Base-by-base conservation (phyloP, 768 basidiomycete species). In the Pisolithus orientalis region DNA sequence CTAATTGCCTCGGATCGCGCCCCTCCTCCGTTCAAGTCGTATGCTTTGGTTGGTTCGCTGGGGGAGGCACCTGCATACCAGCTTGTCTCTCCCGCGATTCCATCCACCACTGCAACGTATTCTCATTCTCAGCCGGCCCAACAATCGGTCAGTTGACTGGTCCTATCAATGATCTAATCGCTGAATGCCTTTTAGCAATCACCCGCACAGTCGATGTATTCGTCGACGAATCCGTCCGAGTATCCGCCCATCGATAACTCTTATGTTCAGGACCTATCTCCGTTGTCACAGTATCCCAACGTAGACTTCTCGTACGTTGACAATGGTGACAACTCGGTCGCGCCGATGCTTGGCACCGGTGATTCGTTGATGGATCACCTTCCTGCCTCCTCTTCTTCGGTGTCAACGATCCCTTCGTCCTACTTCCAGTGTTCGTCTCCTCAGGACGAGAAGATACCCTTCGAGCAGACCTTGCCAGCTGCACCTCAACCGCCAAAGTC, bases 311-410 rank as follows among this genome's bases (percentile, higher is more conserved):
- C 45, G 4, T 47, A 47, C 31, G 45, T 34, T 17, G 29, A 5
- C 8, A 16, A 47, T 29, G 31, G 45, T 27, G 27, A 17, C 25
- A 13, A 21, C 43, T 4, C 29, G 10, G 29, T 27, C 43, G 13
- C 29, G n/a, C 45, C 14, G 6, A 29, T 44, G 24, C 13, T 8
- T 7, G 29, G 16, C 7, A 47, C 57, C 1, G 59, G 57, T 4
- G 47, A 52, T 16, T 67, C 67, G 0, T 67, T 63, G 3, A 68
- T 68, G 68, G 68, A 69, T 43, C 68, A 59, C 5, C 39, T 70
- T 10, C 66, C 66, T 0, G 5, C 67, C 47, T 29, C 62, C 67
- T 1, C 68, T 66, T 4, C 66, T 16, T 28, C 66, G 11, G n/a
- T 39, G 3, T 61, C 51, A 17, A 39, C 62, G 24, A 6, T 27